These are phyloP conservation scores for Lentinus tigrinus DNA, from an alignment of 768 basidiomycete genomes.

Conservation along the genomic window DNA sequence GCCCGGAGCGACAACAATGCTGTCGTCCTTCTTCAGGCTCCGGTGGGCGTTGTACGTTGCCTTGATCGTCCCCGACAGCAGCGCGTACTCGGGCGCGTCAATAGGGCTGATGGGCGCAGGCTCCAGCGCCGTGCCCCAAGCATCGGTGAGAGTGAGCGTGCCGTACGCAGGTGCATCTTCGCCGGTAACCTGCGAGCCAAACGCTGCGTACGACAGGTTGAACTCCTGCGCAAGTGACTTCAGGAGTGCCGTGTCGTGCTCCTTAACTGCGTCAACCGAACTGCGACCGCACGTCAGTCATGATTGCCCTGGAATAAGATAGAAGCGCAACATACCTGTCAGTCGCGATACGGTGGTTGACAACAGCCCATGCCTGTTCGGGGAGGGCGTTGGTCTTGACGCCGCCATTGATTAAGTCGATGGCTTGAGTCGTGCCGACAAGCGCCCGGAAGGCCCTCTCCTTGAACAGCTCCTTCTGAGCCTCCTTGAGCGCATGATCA, in stretches of 20 bases:
- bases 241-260: slow-evolving; percentile 30
- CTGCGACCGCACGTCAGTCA: slow-evolving; percentile 14
- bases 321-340: slow-evolving; percentile 23
- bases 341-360: slow-evolving; percentile 28
- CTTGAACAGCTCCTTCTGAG: slow-evolving; percentile 32
- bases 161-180: slow-evolving; percentile 31
- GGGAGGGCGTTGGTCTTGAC: slow-evolving; percentile 47
- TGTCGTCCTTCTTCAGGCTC: slow-evolving; percentile 24
- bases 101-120: slow-evolving; percentile 45
- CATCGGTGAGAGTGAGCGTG: slow-evolving; percentile 36
- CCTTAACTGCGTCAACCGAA: slow-evolving; percentile 30
- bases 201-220: slow-evolving; percentile 42
- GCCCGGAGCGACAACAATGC: slow-evolving; percentile 40
- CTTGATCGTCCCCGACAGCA: slow-evolving; percentile 45
- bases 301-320: neutral
- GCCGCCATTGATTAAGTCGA: slow-evolving; percentile 41
- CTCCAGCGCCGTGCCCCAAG: slow-evolving; percentile 33
- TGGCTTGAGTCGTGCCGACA: slow-evolving; percentile 42
- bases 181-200: slow-evolving; percentile 34
- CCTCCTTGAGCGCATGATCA: slow-evolving; percentile 32
- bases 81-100: slow-evolving; percentile 34
- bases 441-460: slow-evolving; percentile 27
- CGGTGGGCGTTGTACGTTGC: slow-evolving; percentile 35
- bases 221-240: slow-evolving; percentile 32
- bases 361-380: slow-evolving; percentile 31